phyloP scores from a whole-genome alignment of 2,329 filamentous ascomycete genomes.

The Xylariaceae sp. region DNA sequence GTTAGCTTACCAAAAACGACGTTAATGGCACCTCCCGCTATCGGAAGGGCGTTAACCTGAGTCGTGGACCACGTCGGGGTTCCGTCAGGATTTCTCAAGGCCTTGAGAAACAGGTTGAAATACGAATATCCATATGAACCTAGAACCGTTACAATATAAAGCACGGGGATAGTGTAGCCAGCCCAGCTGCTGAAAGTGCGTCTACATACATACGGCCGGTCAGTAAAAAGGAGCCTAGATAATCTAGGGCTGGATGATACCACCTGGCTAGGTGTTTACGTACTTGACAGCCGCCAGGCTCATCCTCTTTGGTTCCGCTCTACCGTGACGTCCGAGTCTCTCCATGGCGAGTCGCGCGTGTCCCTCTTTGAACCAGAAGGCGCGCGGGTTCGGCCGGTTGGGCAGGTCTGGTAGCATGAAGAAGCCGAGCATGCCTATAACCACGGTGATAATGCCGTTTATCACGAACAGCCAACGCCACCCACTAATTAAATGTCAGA shows the following conservation, averaged over 20 bases:
- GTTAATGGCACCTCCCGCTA: conserved; percentile 51
- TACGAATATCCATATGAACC: conserved; percentile 51
- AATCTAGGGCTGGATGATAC: background rate
- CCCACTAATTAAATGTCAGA: conserved; percentile 30
- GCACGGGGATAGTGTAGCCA: conserved; percentile 47
- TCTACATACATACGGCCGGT: conserved; percentile 10
- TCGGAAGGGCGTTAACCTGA: conserved; percentile 52
- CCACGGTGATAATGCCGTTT: conserved; percentile 57
- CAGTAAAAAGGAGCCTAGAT: background rate
- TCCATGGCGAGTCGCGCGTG: conserved; percentile 47
- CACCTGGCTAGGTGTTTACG: background rate
- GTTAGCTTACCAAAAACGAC: conserved; percentile 43
- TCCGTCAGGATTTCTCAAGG: conserved; percentile 44
- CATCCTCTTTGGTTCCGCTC: conserved; percentile 49
- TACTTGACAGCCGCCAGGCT: conserved; percentile 46
- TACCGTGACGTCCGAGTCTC: conserved; percentile 46
- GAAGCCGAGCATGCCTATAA: conserved; percentile 54
- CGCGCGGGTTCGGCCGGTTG: conserved; percentile 43
- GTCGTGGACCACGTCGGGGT: conserved; percentile 45
- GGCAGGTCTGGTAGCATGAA: conserved; percentile 50
- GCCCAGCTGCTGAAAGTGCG: conserved; percentile 49
- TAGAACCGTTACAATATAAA: conserved; percentile 50
- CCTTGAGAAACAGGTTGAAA: conserved; percentile 48
- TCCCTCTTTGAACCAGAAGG: conserved; percentile 48
- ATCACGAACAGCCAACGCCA: conserved; percentile 61